phyloP scores from a whole-genome alignment of 164 flowering plant genomes.

The Cinnamomum chago region DNA sequence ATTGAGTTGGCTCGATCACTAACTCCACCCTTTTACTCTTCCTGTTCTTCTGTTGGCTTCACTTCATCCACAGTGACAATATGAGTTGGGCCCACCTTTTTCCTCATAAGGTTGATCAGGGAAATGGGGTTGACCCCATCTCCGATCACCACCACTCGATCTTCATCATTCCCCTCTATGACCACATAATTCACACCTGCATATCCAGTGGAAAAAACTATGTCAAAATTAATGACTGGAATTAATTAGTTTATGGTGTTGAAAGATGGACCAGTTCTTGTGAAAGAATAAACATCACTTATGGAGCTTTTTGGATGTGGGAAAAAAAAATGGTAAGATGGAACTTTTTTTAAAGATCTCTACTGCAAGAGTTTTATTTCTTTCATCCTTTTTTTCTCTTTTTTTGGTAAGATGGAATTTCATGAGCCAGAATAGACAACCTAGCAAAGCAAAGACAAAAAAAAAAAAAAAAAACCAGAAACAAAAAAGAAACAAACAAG shows the following conservation, averaged over 20 bases:
- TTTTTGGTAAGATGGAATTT: too few relatives aligned
- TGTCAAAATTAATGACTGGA: neutral
- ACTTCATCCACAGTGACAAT: too few relatives aligned
- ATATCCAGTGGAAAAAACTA: neutral
- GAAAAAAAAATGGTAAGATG: too few relatives aligned
- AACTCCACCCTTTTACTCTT: too few relatives aligned
- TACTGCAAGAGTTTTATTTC: neutral
- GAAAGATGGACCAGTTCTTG: neutral
- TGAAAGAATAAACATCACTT: neutral
- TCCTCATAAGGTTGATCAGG: constrained; percentile 15
- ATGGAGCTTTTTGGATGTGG: neutral
- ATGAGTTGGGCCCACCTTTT: constrained; percentile 24
- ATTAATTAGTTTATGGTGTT: neutral
- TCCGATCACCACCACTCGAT: constrained; percentile 25
- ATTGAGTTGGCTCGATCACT: too few relatives aligned
- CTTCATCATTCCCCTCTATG: constrained; percentile 17
- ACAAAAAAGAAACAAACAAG: too few relatives aligned
- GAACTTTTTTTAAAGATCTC: neutral
- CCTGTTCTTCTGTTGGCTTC: too few relatives aligned
- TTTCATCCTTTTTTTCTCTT: neutral
- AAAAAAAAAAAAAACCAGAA: too few relatives aligned
- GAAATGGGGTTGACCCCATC: constrained; percentile 23
- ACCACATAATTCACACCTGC: constrained; percentile 21
- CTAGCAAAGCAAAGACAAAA: too few relatives aligned
- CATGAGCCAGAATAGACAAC: too few relatives aligned